Evolutionary conservation across 2,329 filamentous ascomycete genomes (phyloP).

Genomic region (Fusarium avenaceum): DNA sequence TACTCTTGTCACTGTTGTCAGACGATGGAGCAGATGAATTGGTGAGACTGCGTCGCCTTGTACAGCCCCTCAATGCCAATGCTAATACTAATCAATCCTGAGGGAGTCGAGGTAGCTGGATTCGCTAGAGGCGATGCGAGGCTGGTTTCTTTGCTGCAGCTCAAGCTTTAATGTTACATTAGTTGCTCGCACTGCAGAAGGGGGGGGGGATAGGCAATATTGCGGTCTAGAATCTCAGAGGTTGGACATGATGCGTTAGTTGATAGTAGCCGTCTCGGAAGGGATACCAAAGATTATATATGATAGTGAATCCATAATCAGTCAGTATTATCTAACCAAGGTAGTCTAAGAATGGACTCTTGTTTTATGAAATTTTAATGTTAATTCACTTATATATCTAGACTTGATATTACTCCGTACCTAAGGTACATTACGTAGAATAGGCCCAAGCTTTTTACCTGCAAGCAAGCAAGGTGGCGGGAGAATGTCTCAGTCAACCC

Average conservation of each 20-base stretch:
- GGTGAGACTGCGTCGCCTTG: too few relatives aligned
- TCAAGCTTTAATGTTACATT: slow-evolving; percentile 22
- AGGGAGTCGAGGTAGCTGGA: neutral
- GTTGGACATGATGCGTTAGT: slow-evolving; percentile 10
- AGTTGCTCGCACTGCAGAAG: slow-evolving; percentile 5
- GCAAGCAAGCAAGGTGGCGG: neutral
- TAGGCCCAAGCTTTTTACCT: neutral
- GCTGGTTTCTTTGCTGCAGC: slow-evolving; percentile 19
- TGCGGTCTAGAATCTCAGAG: slow-evolving; percentile 1
- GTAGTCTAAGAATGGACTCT: too few relatives aligned
- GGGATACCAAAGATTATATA: neutral
- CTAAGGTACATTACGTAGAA: too few relatives aligned
- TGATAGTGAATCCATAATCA: neutral
- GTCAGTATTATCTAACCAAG: too few relatives aligned
- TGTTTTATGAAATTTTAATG: neutral
- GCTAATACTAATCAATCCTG: too few relatives aligned
- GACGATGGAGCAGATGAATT: neutral
- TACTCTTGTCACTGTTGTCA: neutral
- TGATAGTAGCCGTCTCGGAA: neutral
- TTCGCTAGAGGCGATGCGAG: slow-evolving; percentile 3
- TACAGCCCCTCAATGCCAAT: too few relatives aligned
- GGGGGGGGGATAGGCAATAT: too few relatives aligned
- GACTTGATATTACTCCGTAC: neutral
- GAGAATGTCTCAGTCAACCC: slow-evolving; percentile 19
- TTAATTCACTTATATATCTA: neutral